Evolutionary conservation across 306 rosid species (phyloP), one percentile per base, ranked within the genome.

Genomic region (Vigna mungo): DNA sequence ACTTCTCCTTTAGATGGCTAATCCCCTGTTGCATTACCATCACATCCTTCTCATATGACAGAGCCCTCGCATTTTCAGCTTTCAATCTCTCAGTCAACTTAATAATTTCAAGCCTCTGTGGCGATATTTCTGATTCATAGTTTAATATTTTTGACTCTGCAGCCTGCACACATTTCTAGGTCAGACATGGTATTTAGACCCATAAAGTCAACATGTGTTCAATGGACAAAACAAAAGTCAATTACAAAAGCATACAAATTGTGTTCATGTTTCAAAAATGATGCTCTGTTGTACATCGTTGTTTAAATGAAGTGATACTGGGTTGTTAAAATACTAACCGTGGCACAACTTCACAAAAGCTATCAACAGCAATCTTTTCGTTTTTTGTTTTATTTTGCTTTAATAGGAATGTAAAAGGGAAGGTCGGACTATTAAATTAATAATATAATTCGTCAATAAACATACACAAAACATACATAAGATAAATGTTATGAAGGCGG

Each of bases 121-220:
- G 76, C 62, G 88, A 79, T 76, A 84, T 75, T 84, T 92, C 89
- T 58, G 84, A 81, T 76, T 90, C 94, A 64, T 82, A 90, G 81
- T 87, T 90, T 68, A 56, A 81, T 44, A 89, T 86, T 82, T 90
- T 92, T 16, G 94, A 92, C 84, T 88, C 85, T 4, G 96, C 96
- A 83, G 86, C 91, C 96, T 92, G 85, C 88, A 83, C 55, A 83
- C 3, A 44, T 65, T 79, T 59, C 69, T 34, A 58, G 14, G 71
- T 67, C 58, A 71, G 67, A 43, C 65, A 53, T 54, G 49, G 30
- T 14, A 74, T 46, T 56, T 54, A 74, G 56, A 9, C 17, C 20
- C 44, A 6, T 72, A 30, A 8, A 41, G 18, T 6, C 48, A 62
- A 47, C 51, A 47, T 75, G 23, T 36, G 53, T 61, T 60, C 8